Evolutionary conservation across 192 early-diverging fungal species (phyloP), one percentile per base, ranked within the genome.

Genomic region (Entomortierella chlamydospora): DNA sequence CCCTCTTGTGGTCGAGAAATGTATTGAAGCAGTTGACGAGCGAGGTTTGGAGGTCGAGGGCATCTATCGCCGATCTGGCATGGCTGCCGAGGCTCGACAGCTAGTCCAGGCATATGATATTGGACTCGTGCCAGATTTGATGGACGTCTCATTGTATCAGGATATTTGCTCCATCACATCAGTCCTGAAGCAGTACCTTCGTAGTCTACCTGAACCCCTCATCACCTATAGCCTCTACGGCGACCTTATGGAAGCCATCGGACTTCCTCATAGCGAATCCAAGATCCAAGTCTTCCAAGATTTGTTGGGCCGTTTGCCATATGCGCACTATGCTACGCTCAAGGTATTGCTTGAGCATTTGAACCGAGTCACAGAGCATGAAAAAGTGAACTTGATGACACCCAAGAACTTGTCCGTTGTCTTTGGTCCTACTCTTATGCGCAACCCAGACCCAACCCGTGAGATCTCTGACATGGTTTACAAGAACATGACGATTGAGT

Each of bases 401-500:
- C 80, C 94, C 43, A 94, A 96, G 77, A 99, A 98, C 58, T 78
- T 99, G 57, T 90, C 95, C 25, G 95, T 97, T 39, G 95, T 99
- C 29, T 97, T 99, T 92, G 96, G 92, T 6, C 95, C 95, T 13
- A 97, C 93, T 7, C 72, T 99, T 30, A 73, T 95, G 84, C 88
- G 89, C 17, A 88, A 89, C 82, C 84, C 76, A 15, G 84, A 92
- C 59, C 68, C 90, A 31, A 79, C 83, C 20, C 74, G 78, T 22
- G 92, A 93, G 69, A 87, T 95, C 64, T 61, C 87, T 43, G 92
- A 95, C 57, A 95, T 93, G 91, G 85, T 84, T 12, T 86, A 84
- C 43, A 93, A 91, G 63, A 95, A 92, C 82, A 77, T 87, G 51
- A 86, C 85, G 0, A 89, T 95, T 31, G 90, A 92, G 64, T 92